Evolutionary conservation across 2,329 filamentous ascomycete genomes (phyloP), one percentile per base, ranked within the genome.

Genomic region (Pseudocercospora fijiensis): DNA sequence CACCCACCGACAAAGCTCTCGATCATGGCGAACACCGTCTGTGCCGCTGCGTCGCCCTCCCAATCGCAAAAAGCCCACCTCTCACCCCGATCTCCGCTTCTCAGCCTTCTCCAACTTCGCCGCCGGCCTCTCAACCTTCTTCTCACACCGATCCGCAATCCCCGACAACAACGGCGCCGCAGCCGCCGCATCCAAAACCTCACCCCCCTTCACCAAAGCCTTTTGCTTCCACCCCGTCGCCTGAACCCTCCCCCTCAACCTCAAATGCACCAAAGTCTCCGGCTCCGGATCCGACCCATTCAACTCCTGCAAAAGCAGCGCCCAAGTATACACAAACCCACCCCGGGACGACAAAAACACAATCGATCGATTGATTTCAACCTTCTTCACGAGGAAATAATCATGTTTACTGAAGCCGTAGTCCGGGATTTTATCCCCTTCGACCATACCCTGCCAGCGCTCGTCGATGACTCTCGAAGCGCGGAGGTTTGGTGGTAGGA

Each of bases 141-240:
- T 57, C 56, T 65, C 63, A 47, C 63, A 65, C 47, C 69, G 57
- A 60, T 69, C 67, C 8, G 63, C 64, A 22, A 71, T 37, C 1
- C 69, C 67, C 11, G 62, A 57, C 13, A 70, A 61, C 63, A 71
- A 63, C 7, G 69, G 69, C 45, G 62, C 58, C 8, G 67, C 67
- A 27, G 55, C 63, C 16, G 67, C 11, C 13, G 58, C 53, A 51
- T 70, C 69, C 62, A 69, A 20, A 20, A 69, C 22, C 18, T 63
- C 53, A 2, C 67, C 69, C 28, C 64, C 60, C 41, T 57, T 57
- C 24, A 70, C 61, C n/a, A 68, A 20, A 13, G 68, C 18, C 43
- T 56, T 49, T 20, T 61, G 53, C 61, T 64, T 67, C 20, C 65
- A 20, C 10, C 69, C 69, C 4, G 61, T 67, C 7, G 67, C 69